phyloP scores from a whole-genome alignment of 345 rosid species.

The Ceriops tagal region DNA sequence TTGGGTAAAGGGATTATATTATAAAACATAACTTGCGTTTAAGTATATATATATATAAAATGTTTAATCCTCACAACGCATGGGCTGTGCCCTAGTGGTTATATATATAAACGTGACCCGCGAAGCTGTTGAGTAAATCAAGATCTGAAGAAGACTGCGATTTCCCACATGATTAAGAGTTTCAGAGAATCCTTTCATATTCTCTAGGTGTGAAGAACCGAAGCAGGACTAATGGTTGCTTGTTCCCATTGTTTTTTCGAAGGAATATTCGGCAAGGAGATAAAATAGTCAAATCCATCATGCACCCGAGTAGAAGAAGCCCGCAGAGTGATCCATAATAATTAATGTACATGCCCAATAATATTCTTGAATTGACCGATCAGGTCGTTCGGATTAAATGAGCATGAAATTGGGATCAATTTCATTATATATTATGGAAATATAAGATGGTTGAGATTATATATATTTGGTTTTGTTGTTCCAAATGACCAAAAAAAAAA shows the following conservation, averaged over 20 bases:
- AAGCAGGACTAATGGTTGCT: constrained; percentile 58
- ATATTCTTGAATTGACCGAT: constrained; percentile 3
- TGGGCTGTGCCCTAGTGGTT: no score
- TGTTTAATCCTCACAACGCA: no score
- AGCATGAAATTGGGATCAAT: no score
- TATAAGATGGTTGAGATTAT: no score
- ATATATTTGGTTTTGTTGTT: no score
- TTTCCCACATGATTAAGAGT: constrained; percentile 36
- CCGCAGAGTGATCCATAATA: constrained; percentile 27
- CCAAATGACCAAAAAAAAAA: no score
- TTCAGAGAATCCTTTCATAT: constrained; percentile 55
- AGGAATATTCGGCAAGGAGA: constrained; percentile 73
- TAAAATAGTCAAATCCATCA: constrained; percentile 48
- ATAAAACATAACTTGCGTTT: background rate
- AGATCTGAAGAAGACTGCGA: constrained; percentile 24
- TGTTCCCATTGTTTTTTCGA: constrained; percentile 51
- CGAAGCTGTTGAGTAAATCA: constrained; percentile 35
- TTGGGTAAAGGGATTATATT: background rate
- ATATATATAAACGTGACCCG: background rate
- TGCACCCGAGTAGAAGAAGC: constrained; percentile 58
- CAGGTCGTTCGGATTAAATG: no score
- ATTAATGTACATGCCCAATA: constrained; percentile 5
- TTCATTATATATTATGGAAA: no score
- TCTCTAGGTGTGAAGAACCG: constrained; percentile 63
- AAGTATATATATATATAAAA: no score